Evolutionary conservation across 768 basidiomycete genomes (phyloP), one percentile per base, ranked within the genome.

Genomic region (Pholiota molesta): DNA sequence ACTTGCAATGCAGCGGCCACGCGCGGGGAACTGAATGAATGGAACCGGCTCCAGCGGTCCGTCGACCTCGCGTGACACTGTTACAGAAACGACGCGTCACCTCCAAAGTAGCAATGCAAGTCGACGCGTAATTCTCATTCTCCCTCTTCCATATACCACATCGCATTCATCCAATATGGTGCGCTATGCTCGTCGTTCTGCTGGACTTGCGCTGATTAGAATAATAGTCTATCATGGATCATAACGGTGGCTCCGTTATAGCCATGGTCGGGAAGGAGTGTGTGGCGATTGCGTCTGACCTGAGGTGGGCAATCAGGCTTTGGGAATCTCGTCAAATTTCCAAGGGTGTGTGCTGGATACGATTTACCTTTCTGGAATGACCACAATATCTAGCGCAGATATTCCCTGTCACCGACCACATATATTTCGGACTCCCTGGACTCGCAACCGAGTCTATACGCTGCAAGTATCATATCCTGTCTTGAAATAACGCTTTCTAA

Each of bases 181-280:
- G 54, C 62, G 79, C 62, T 37, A 2, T 54, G 19, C 37, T 11
- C 10, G 14, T 28, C 23, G 14, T 21, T 17, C 44, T 29, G 44
- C 16, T 33, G n/a, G 0, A 6, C 37, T 37, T n/a, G 10, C 40
- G 28, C 65, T 75, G 37, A 75, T 44, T 8, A 29, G 2, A 55
- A 11, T 39, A n/a, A 29, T 64, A 95, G 93, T 95, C 93, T 72
- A 88, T 91, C 69, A 91, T 97, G 92, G 85, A 94, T 77, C 82
- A 89, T 65, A 98, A 97, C 83, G 96, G 96, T 81, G 97, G 97
- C 79, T 97, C 96, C 79, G 94, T 97, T 70, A 85, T 99, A 77
- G 97, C 97, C 81, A 99, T 99, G 97, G 91, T 91, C 62, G 97
- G 97, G 65, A 98, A 99, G 79, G 91, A 95, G 68, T 99, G 97